Base-by-base conservation (phyloP, 495 filamentous ascomycete genomes). In the Podospora conica region DNA sequence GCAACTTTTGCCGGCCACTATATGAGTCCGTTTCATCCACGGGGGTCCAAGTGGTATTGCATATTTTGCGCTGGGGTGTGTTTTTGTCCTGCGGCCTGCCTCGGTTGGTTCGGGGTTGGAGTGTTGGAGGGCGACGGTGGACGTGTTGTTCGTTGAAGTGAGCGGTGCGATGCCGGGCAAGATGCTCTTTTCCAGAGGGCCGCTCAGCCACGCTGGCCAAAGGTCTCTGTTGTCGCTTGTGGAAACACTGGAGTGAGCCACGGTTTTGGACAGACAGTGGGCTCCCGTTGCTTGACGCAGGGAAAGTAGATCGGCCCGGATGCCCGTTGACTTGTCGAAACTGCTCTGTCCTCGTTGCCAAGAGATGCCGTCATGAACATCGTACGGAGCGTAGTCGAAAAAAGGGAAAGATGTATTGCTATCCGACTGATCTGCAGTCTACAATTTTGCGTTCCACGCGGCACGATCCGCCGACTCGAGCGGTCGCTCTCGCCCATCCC, bases 391-490 rank as follows among this genome's bases (percentile, higher is more conserved):
- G 4, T 57, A 9, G 23, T 1, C 22, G n/a, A 29, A 28, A 60
- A 0, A 7, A 20, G 9, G 15, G 29, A 10, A 20, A 3, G 3
- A 7, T 15, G 8, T n/a, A 28, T 28, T 48, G 22, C 9, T 21
- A 12, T 20, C 29, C 24, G n/a, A 20, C 10, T 21, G 15, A 11
- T 10, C 20, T 11, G 21, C 21, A 29, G 12, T n/a, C 56, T 69
- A 70, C 24, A 83, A 65, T 67, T 81, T 83, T 22, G 81, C 80
- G 67, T 83, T 79, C 80, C 80, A 83, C 0, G 80, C 79, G 10
- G 76, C 77, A 18, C 81, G 77, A 68, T 83, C 81, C 22, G 81
- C 74, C 29, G 73, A 80, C 69, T 81, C 81, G 48, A 81, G 63
- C 1, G 79, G 80, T 25, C 76, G 68, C 61, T 82, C 77, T 4